These are phyloP conservation scores for Bacidia rubella DNA, from an alignment of 495 filamentous ascomycete genomes.

Conservation along the genomic window DNA sequence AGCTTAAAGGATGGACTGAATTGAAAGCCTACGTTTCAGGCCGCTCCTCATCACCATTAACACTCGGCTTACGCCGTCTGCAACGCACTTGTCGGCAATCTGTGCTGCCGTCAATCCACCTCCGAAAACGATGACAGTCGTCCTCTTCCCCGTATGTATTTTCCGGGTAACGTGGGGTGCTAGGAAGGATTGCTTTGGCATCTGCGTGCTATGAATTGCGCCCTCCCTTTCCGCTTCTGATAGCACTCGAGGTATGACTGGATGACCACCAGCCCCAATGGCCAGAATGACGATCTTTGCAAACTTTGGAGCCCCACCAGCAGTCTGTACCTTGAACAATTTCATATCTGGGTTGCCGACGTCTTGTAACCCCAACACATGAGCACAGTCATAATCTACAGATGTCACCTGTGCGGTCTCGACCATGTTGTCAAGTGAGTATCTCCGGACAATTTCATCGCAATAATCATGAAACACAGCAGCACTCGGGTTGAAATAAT, in stretches of 20 bases:
- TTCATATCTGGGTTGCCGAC: slow-evolving; percentile 15
- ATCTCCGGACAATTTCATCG: slow-evolving; percentile 35
- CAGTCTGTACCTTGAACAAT: slow-evolving; percentile 40
- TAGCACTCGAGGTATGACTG: slow-evolving; percentile 34
- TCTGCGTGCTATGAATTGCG: slow-evolving; percentile 42
- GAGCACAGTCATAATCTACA: slow-evolving; percentile 33
- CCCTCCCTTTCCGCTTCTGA: slow-evolving; percentile 28
- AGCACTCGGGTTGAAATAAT: slow-evolving; percentile 48
- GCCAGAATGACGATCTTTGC: slow-evolving; percentile 42
- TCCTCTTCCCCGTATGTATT: slow-evolving; percentile 31
- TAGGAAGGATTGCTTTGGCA: slow-evolving; percentile 32
- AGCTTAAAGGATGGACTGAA: not conserved
- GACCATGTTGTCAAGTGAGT: slow-evolving; percentile 35
- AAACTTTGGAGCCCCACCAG: slow-evolving; percentile 31
- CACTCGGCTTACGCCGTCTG: slow-evolving; percentile 38
- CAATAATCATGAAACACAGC: slow-evolving; percentile 46
- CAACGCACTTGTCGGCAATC: slow-evolving; percentile 41
- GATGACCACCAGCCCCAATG: slow-evolving; percentile 40
- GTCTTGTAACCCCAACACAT: too few species aligned
- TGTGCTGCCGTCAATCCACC: slow-evolving; percentile 50
- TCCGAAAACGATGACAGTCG: slow-evolving; percentile 45
- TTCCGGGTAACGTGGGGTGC: slow-evolving; percentile 30
- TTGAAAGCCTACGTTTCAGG: slow-evolving; percentile 29
- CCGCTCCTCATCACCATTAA: slow-evolving; percentile 45
- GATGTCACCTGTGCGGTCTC: slow-evolving; percentile 35